These are phyloP conservation scores for Spergularia marina DNA, from an alignment of 148 eudicot species.

Conservation along the genomic window DNA sequence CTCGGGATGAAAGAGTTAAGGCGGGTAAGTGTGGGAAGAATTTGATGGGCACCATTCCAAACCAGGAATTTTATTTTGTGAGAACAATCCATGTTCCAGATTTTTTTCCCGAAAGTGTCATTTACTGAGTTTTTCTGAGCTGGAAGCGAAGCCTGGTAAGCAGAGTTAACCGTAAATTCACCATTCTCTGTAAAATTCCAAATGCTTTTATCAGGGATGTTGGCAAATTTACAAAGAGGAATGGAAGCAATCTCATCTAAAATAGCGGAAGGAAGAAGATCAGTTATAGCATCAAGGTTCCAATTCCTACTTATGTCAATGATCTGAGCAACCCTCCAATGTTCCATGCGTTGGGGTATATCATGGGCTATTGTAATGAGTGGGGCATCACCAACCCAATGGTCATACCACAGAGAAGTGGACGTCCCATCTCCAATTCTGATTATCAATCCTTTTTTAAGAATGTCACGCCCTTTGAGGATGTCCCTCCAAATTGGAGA, in stretches of 20 bases:
- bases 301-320: background rate
- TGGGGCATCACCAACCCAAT: background rate
- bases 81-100: background rate
- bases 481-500: background rate
- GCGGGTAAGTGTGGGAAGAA: background rate
- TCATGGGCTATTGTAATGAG: accelerated
- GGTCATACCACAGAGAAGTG: background rate
- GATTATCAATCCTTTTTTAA: background rate
- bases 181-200: background rate
- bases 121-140: too few species aligned
- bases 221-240: background rate
- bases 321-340: background rate
- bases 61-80: background rate
- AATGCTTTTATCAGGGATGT: too few species aligned
- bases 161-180: background rate
- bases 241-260: background rate
- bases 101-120: background rate
- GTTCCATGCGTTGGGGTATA: background rate
- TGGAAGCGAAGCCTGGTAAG: background rate
- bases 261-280: too few species aligned
- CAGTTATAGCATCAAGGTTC: background rate
- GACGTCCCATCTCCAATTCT: background rate
- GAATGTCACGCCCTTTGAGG: background rate
- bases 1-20: background rate
- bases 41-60: background rate